Evolutionary conservation across 805 yeast species (phyloP), one percentile per base, ranked within the genome.

Genomic region (Myxozyma kluyveri): DNA sequence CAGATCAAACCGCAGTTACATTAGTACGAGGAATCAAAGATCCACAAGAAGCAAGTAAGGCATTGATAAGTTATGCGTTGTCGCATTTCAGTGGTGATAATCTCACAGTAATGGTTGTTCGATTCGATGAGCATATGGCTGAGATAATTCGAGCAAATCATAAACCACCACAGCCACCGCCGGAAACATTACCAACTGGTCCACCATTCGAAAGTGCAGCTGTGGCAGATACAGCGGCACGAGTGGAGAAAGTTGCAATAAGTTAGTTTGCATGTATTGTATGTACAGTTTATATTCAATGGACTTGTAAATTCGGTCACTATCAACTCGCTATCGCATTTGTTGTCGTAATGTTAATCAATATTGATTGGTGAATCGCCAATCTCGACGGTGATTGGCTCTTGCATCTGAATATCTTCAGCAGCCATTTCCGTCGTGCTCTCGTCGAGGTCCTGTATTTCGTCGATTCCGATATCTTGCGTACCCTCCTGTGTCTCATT

Each of bases 51-150:
- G 65, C 65, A 10, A 48, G 61, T 32, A 24, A 43, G 40, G 37
- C 44, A 17, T 45, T 62, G 37, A 55, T 62, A n/a, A 42, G 46
- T 19, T 50, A 50, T 60, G 98, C 99, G 0, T 74, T 91, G 67
- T 80, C 81, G 47, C 77, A 82, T 57, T 80, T 85, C 38, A 85
- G 96, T 21, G 86, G 96, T 2, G 99, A 91, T 68, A 91, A 91
- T 66, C 80, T 91, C 36, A 91, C 99, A 0, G 95, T 86, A 17
- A 88, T 91, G 96, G 90, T 93, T 18, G 84, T 90, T 3, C 47
- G 60, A 18, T 52, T 56, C 40, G 47, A 45, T 39, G 26, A 42
- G 12, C 45, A 38, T 6, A 56, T 56, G 60, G 22, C 18, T 18
- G 58, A 53, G 7, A 33, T 42, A 27, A 47, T 57, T 14, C 41